These are phyloP conservation scores for Kazachstania taianensis DNA, from an alignment of 805 yeast species.

Conservation along the genomic window DNA sequence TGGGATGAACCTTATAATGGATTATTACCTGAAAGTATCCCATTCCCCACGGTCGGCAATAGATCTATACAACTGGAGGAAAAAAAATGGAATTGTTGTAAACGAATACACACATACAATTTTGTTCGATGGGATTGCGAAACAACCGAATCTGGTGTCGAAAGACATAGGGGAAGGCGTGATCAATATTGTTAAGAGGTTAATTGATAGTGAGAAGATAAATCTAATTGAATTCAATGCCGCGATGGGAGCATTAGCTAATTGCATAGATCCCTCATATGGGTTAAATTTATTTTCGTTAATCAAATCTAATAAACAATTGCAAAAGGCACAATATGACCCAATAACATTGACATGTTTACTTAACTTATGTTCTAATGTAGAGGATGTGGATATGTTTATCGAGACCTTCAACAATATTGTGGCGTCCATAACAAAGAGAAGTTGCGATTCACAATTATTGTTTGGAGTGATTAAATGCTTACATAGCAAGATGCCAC, in stretches of 20 bases:
- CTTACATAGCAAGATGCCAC: conserved; percentile 11
- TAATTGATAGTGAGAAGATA: conserved; percentile 25
- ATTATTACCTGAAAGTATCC: conserved; percentile 34
- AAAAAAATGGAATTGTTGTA: conserved; percentile 49
- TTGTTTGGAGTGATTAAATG: conserved; percentile 19
- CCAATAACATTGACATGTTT: conserved; percentile 19
- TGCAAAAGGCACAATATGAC: conserved; percentile 13
- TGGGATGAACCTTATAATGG: conserved; percentile 53
- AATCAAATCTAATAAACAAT: conserved; percentile 4
- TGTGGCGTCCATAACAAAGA: conserved; percentile 13
- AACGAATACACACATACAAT: conserved; percentile 41
- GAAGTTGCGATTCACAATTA: conserved; percentile 16
- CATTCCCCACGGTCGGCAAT: conserved; percentile 40
- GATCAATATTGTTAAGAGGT: conserved; percentile 24
- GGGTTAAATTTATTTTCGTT: conserved; percentile 33
- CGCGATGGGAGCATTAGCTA: conserved; percentile 35
- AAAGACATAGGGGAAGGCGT: conserved; percentile 29
- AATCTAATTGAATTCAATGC: conserved; percentile 38
- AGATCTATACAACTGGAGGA: conserved; percentile 42
- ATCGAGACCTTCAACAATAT: conserved; percentile 12
- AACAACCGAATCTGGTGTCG: conserved; percentile 25
- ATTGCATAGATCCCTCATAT: conserved; percentile 30
- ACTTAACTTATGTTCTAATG: conserved; percentile 15
- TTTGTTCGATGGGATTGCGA: conserved; percentile 37
- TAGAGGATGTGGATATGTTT: conserved; percentile 13